Base-by-base conservation (phyloP, 2,329 filamentous ascomycete genomes). In the Calonectria montana region DNA sequence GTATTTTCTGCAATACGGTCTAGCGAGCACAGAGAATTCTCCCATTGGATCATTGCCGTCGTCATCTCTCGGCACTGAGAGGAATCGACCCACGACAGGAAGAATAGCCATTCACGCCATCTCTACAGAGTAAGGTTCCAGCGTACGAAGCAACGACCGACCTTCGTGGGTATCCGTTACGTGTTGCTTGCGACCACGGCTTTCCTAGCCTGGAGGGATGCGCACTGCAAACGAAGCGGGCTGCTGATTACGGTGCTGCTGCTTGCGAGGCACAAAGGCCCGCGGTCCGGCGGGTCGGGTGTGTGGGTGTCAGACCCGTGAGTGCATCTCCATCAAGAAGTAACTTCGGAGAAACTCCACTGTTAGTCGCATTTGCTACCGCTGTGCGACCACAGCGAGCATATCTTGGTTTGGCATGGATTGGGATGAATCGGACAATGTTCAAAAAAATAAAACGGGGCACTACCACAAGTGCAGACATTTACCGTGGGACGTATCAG, bases 21-120 rank as follows among this genome's bases (percentile, higher is more conserved):
- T 10, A 13, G 21, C 29, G 31, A 53, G 29, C n/a, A 37, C 15
- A 55, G 67, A 23, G 43, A 71, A 73, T 70, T 59, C 62, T 74
- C 74, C 64, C 66, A 77, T 78, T 78, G 76, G 76, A 55, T 67
- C 35, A 43, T 70, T 35, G 53, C 4, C 50, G 21, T 62, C n/a
- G 35, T 37, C 25, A 39, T 69, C 39, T 69, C 73, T 67, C 59
- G 67, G 73, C 62, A 74, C 73, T 69, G 63, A 66, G 53, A 55
- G 72, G 61, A 68, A 70, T 74, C 59, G 72, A 74, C 67, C 70
- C 70, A 69, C 71, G 50, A 65, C 41, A 67, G 63, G 61, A 71
- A 53, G 39, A 64, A 73, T 61, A 25, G 41, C 69, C 67, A 62
- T 77, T 73, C 67, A 71, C 62, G 37, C 69, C 50, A 43, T 61